phyloP scores from a whole-genome alignment of 179 eudicot species.

The Beta corolliflora region DNA sequence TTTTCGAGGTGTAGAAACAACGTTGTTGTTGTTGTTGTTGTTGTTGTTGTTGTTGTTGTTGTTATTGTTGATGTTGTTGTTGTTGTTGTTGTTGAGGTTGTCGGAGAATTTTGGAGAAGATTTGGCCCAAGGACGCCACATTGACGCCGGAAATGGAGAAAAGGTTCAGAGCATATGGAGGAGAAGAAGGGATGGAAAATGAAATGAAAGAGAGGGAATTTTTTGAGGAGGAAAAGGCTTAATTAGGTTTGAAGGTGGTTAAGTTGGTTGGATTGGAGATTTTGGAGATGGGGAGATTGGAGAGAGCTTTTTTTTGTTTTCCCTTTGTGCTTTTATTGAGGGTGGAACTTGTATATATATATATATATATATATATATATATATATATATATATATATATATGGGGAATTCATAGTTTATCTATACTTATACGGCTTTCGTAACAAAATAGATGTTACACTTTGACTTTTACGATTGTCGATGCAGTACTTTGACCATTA shows the following conservation, averaged over 20 bases:
- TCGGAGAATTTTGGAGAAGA: slow-evolving; percentile 24
- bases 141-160: slow-evolving; percentile 24
- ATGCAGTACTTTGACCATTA: too few species aligned
- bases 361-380: too few species aligned
- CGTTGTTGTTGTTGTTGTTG: too few species aligned
- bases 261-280: slow-evolving; percentile 22
- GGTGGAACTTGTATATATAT: neutral
- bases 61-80: too few species aligned
- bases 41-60: too few species aligned
- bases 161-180: neutral
- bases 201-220: neutral
- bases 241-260: slow-evolving; percentile 25
- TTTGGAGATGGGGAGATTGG: too few species aligned
- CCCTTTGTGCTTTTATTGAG: neutral
- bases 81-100: neutral
- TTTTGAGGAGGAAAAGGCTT: neutral
- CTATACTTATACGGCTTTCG: too few species aligned
- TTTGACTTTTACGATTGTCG: too few species aligned
- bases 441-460: too few species aligned
- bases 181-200: neutral
- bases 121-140: slow-evolving; percentile 65
- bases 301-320: neutral
- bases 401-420: too few species aligned
- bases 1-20: slow-evolving; percentile 2
- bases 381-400: too few species aligned